Evolutionary conservation across 2,329 filamentous ascomycete genomes (phyloP).

Genomic region (Dothiorella sarmentorum): DNA sequence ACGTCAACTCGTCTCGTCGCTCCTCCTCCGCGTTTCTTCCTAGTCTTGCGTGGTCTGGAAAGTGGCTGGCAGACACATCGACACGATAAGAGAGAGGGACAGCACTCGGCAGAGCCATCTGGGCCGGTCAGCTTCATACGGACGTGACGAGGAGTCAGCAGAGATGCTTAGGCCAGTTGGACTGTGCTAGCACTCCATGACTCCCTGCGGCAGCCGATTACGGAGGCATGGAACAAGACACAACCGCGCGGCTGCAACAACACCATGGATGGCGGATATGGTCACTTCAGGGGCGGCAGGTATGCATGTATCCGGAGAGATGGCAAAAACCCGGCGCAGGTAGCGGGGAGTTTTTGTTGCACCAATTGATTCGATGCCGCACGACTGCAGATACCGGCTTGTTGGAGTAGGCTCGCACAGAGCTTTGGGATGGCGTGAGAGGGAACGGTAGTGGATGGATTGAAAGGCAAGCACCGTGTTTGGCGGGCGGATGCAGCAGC

Average conservation of each 20-base stretch:
- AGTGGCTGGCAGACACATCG: background rate
- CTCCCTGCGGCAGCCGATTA: background rate
- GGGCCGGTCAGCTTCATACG: no score
- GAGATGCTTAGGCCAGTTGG: background rate
- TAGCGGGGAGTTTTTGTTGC: background rate
- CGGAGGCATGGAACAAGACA: background rate
- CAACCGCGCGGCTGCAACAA: background rate
- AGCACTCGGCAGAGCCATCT: slow-evolving; percentile 6
- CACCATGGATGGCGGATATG: background rate
- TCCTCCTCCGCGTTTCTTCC: background rate
- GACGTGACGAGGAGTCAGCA: background rate
- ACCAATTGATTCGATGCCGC: background rate
- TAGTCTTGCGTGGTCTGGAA: background rate
- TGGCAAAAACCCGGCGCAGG: background rate
- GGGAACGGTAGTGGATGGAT: background rate
- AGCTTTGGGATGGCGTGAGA: slow-evolving; percentile 1
- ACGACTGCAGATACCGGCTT: background rate
- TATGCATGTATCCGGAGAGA: background rate
- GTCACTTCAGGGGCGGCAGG: no score
- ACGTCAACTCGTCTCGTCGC: background rate
- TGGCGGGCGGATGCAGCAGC: background rate
- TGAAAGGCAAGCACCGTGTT: background rate
- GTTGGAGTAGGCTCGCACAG: background rate
- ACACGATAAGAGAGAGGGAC: slow-evolving; percentile 1
- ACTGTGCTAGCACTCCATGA: background rate